Evolutionary conservation across 352 stramenopile species (phyloP), one percentile per base, ranked within the genome.

Genomic region (Phytophthora megakarya): DNA sequence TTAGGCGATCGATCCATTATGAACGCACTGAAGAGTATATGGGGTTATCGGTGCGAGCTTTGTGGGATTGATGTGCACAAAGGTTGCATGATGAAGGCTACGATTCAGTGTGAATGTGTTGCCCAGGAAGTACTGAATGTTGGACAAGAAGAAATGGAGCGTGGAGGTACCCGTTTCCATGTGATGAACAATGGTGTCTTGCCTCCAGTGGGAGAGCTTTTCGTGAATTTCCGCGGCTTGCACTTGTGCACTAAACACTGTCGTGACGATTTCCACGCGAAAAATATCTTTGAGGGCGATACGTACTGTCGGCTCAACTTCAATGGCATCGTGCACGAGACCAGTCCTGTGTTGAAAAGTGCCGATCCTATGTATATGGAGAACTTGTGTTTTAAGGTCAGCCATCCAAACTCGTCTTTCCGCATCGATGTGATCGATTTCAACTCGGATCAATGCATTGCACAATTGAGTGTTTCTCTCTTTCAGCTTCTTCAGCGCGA

Each of bases 351-450:
- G 47, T 68, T 94, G 21, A 94, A 94, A 65, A 96, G 81, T 49
- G 87, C 87, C 0, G 85, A 96, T 43, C 87, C 87, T 10, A 92
- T 96, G 80, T 94, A 86, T 65, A 88, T 91, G 80, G 87, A 96
- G 39, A 75, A 75, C 8, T 67, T 93, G 44, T 96, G 87, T 54
- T 88, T 92, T 62, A 79, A 88, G 21, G 76, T 88, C 18, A 67
- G 73, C 12, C 70, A 81, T 21, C 77, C 81, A 9, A 87, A 92
- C 52, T 78, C 78, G 6, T 53, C 30, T 5, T 82, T 96, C 33
- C 76, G 72, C 6, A 74, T 96, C 23, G 82, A 96, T 47, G 76
- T 92, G 16, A 89, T 96, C 25, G 87, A 96, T 60, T 93, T 96
- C 55, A 93, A 83, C 47, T 86, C 84, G 1, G 84, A 96, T 46